Conservation (phyloP, 768 basidiomycete species). For the Punctularia strigosozonata region DNA sequence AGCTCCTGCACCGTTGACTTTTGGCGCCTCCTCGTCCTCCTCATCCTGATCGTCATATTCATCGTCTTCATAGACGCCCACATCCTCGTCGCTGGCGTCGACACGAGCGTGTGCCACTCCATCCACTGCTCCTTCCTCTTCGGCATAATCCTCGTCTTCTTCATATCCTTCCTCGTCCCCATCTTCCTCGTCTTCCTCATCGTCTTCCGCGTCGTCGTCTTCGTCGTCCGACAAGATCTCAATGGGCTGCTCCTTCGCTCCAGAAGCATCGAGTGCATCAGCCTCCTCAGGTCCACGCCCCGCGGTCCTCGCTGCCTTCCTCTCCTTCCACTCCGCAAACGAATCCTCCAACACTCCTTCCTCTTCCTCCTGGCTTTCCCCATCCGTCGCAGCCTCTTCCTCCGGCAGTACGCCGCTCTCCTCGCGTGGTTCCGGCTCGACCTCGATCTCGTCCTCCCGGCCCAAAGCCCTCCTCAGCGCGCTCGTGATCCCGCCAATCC, state of each 20-base stretch:
- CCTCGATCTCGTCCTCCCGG: constrained; percentile 20
- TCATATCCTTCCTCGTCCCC: constrained; percentile 10
- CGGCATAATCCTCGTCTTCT: constrained; percentile 7
- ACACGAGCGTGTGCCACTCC: too few relatives aligned
- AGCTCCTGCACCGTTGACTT: constrained; percentile 3
- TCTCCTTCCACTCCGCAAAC: constrained; percentile 36
- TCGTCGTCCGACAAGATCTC: constrained; percentile 15
- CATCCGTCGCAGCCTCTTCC: constrained; percentile 14
- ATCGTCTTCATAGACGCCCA: constrained; percentile 14
- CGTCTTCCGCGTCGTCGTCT: constrained; percentile 21
- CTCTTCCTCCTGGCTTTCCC: constrained; percentile 20
- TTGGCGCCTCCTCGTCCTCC: constrained; percentile 2
- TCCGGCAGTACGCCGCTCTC: constrained; percentile 6
- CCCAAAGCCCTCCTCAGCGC: constrained; percentile 48
- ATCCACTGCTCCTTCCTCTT: constrained; percentile 13
- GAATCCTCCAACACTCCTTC: constrained; percentile 34
- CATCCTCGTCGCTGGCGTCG: not conserved
- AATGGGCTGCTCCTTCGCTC: constrained; percentile 9
- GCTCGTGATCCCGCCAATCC: constrained; percentile 53
- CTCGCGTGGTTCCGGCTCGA: constrained; percentile 7
- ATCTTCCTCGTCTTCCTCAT: constrained; percentile 13
- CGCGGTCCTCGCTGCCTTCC: constrained; percentile 9
- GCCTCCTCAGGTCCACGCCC: constrained; percentile 14
- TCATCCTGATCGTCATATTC: constrained; percentile 18
- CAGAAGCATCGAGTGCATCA: constrained; percentile 9